Evolutionary conservation across 306 rosid genomes (phyloP), one percentile per base, ranked within the genome.

Genomic region (Trifolium pratense): DNA sequence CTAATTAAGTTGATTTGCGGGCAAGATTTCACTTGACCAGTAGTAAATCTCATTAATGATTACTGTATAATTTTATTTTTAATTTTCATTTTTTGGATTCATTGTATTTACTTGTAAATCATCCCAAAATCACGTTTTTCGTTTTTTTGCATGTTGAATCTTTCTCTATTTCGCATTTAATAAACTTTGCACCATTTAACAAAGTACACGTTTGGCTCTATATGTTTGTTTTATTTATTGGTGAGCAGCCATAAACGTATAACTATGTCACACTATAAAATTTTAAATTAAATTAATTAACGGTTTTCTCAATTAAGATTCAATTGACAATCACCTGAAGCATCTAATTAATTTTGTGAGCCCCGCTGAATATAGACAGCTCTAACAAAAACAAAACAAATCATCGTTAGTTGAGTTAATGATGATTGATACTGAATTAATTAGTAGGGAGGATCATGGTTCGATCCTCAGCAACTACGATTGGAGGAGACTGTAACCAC

Each of bases 261-360:
- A 60, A 31, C 13, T 29, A 31, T 60, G 40, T 60, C 66, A 60
- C 42, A 32, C 43, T 29, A 12, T 13, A 59, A 6, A 60, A 13
- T 55, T 13, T 13, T 3, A 26, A 26, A 29, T 29, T 29, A 11
- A 56, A 16, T 7, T 17, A 26, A 25, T 14, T 58, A 23, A 53
- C 59, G 29, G 59, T 18, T 18, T 43, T 37, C n/a, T 63, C 64
- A 65, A 64, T 49, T 23, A 56, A 75, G 66, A 66, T 80, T 73
- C 75, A 73, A 62, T 39, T 64, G 74, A 73, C 61, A 70, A 68
- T 31, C 84, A 84, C 83, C 83, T 64, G 86, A 82, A 61, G 70
- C 71, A 78, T 80, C 59, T 82, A 81, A 83, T 86, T 37, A 36
- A 74, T n/a, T 52, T 25, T 20, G 57, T 71, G 81, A 67, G 76